Conservation (phyloP, 2,329 filamentous ascomycete genomes). For the Trichoderma citrinoviride region DNA sequence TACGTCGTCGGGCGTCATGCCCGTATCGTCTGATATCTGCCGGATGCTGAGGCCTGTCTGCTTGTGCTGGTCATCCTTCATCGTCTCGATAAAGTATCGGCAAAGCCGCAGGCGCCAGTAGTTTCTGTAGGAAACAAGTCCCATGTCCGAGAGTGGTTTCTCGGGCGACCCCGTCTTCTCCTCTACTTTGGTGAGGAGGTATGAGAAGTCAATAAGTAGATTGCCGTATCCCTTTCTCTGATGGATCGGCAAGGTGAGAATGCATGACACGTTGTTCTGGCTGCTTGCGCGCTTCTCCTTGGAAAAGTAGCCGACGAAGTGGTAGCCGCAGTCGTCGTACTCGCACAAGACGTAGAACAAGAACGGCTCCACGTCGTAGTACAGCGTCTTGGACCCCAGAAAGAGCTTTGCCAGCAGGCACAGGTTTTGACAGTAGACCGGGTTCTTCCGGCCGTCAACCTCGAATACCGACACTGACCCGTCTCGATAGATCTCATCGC, state of each 20-base stretch:
- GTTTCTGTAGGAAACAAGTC: constrained; percentile 91
- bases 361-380: constrained; percentile 97
- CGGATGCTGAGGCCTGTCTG: constrained; percentile 57
- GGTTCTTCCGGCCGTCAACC: constrained; percentile 93
- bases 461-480: constrained; percentile 93
- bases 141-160: constrained; percentile 97
- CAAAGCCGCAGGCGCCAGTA: constrained; percentile 94
- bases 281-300: constrained; percentile 96
- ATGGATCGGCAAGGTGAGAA: constrained; percentile 91
- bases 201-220: constrained; percentile 96
- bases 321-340: constrained; percentile 85
- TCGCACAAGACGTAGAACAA: constrained; percentile 97
- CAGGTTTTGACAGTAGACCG: constrained; percentile 97
- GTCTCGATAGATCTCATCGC: constrained; percentile 95
- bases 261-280: constrained; percentile 96
- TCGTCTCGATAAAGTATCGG: constrained; percentile 66
- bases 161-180: constrained; percentile 93
- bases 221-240: constrained; percentile 97
- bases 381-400: constrained; percentile 95
- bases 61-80: constrained; percentile 32
- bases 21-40: constrained; percentile 80
- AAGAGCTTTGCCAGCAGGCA: constrained; percentile 96
- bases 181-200: constrained; percentile 89
- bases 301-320: constrained; percentile 98
- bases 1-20: constrained; percentile 94